Evolutionary conservation across 139 green algal species (phyloP), one percentile per base, ranked within the genome.

Genomic region (Auxenochlorella pyrenoidosa): DNA sequence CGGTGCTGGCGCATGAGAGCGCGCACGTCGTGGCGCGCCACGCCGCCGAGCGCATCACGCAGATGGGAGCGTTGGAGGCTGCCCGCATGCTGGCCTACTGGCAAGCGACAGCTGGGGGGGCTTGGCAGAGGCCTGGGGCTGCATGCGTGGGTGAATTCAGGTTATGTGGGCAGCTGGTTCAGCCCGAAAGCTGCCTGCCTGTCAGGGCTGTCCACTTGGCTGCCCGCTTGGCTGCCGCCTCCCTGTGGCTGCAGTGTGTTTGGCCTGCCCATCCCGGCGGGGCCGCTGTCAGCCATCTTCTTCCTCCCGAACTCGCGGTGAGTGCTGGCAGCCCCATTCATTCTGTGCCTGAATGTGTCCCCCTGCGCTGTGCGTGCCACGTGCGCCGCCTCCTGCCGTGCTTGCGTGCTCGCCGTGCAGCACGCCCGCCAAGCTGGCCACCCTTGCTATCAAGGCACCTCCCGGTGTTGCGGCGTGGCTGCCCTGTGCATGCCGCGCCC

Each of bases 1-100:
- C 94, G 38, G 96, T 98, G 51, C 77, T 98, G 75, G 95, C 94
- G 5, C 96, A 98, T 86, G 96, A 98, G 89, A 90, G 89, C 22
- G 95, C 90, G 1, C 96, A 98, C 86, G 91, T 98, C 36, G 77
- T 97, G 28, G 95, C 95, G 0, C 88, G 95, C 2, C 95, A 97
- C 88, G 80, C 83, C 22, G 95, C 92, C 65, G 92, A 95, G 88
- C 51, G 82, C 36, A 83, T 95, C 18, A 95, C 85, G 0, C 88
- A 90, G 77, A 86, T 86, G 82, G 82, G 82, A 0, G 82, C 44
- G 8, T 5, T 86, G n/a, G 82, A 86, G 32, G 43, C 79, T 3
- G 82, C 22, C 30, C 82, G 82, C 66, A 70, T 36, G 3, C 5
- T 79, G n/a, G 66, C 54, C 0, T 76, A 87, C 70, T 71, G 47